Evolutionary conservation across 257 asterid species (phyloP), one percentile per base, ranked within the genome.

Genomic region (Nicotiana tabacum): DNA sequence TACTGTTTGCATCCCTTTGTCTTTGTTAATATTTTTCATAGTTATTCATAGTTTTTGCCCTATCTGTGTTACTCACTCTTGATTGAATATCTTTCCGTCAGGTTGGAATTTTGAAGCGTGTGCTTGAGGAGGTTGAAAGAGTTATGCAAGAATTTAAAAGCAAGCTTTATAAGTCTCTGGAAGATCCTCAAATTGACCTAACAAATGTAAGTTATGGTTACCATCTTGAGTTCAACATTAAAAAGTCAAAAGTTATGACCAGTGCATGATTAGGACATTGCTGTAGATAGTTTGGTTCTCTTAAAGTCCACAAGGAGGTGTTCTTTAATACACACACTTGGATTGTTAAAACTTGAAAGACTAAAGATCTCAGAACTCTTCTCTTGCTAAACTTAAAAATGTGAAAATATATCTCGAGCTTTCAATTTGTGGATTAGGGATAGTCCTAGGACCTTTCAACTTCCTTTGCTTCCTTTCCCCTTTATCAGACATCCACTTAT

Each of bases 161-260:
- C 91, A 94, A 89, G 96, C 99, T 96, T 84, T 92, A 91, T 87
- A 96, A 91, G 87, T 87, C 98, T 92, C 92, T 96, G 98, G 98
- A 94, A 89, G 99, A 94, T 90, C 99, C 97, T 56, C 88, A 88
- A 83, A 87, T 94, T 85, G 99, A 96, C 86, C 92, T 93, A 70
- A 88, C 98, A 85, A 94, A 84, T 88, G 99, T 96, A 89, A 92
- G 92, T 51, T 76, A 27, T 35, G 29, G 80, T 51, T 51, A 76
- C 64, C 80, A 15, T 3, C 58, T 53, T 13, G 58, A 53, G 18
- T 15, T 13, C 58, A 48, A 51, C 46, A 76, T 76, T 51, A 51
- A 16, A 51, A 51, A 27, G 29, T 48, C 9, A 3, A 51, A 32
- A 29, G 53, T 76, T 18, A 76, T 4, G 64, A 51, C 11, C 16